Evolutionary conservation across 495 filamentous ascomycete genomes (phyloP), one percentile per base, ranked within the genome.

Genomic region (Evansstolkia leycettana): DNA sequence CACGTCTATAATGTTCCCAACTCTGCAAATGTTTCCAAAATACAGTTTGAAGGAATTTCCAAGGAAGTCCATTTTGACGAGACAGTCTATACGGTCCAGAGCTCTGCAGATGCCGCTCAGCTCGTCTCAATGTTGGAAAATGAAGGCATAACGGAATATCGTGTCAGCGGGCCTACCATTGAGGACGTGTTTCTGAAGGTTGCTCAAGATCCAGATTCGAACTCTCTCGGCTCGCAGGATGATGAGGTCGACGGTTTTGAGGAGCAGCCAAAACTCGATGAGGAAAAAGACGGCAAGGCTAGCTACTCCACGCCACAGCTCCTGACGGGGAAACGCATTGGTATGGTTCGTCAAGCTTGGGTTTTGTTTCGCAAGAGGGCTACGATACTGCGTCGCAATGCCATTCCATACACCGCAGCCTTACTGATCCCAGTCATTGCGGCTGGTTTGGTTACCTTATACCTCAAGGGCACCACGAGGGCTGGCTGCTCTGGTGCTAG

Each of bases 151-250:
- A 59, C 61, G 1, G 78, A 87, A 20, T 87, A 86, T 51, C 75
- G 80, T 31, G 76, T 90, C 27, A 77, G 74, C 18, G 84, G 84
- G 0, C 86, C 86, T 2, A 89, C 82, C 0, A 88, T 94, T 39
- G 84, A 88, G 49, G 82, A 88, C 46, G 81, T 90, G 0, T 94
- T 94, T 54, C 57, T 92, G 37, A 81, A 82, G 39, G 68, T 92
- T 20, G 84, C 84, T 1, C 79, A 81, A 36, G 82, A 89, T 49
- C 39, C 48, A 11, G 41, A 39, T 14, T 40, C 42, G 9, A 42
- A 39, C 7, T 7, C 11, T 34, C 17, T 12, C 3, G 31, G 34
- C 2, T 46, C 41, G 14, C 53, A 75, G 14, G 58, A 75, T 15
- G 8, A 11, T 29, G 23, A 29, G 36, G 11, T 12, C 9, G 29